Percentiles rank a stretch among this genome's conserved stretches.
Conservation (phyloP, 164 flowering plant genomes). For the Vitis amurensis region DNA sequence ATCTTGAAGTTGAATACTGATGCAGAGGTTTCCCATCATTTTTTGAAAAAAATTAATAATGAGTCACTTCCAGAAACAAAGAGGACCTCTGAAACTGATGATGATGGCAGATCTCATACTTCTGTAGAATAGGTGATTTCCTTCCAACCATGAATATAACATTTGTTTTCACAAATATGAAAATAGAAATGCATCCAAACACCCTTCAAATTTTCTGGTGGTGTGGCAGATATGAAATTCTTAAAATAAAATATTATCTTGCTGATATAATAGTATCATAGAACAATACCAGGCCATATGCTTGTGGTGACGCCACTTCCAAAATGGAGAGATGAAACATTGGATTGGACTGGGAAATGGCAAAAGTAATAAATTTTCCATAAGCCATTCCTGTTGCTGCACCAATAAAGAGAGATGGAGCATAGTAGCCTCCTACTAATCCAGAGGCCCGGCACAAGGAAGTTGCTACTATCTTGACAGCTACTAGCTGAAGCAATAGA, state of each 20-base stretch:
- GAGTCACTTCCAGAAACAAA: slow-evolving; percentile 1
- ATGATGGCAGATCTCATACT: not conserved
- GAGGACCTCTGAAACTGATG: not conserved
- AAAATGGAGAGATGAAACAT: slow-evolving; percentile 56
- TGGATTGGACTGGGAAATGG: slow-evolving; percentile 53
- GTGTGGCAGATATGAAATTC: not conserved
- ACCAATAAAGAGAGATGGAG: slow-evolving; percentile 93
- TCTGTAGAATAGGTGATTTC: not conserved
- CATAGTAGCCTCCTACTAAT: slow-evolving; percentile 94
- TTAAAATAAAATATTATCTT: not conserved
- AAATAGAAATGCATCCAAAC: slow-evolving; percentile 1
- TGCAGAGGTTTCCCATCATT: not conserved
- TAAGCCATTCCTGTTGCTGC: slow-evolving; percentile 97
- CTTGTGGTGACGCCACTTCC: slow-evolving; percentile 97
- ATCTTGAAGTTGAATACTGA: not conserved
- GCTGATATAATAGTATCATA: slow-evolving; percentile 1
- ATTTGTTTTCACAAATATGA: not conserved
- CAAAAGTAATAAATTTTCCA: slow-evolving; percentile 64
- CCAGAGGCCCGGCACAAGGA: slow-evolving; percentile 89
- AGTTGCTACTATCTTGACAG: slow-evolving; percentile 74
- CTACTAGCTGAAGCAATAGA: slow-evolving; percentile 77
- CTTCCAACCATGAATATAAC: not conserved
- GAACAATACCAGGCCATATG: slow-evolving; percentile 87
- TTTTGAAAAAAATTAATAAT: not conserved
- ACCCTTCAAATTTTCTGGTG: not conserved